A percentile compares a stretch with the other conserved stretches of the same genome.
Conservation (phyloP, 345 rosid genomes). For the Alliaria petiolata region DNA sequence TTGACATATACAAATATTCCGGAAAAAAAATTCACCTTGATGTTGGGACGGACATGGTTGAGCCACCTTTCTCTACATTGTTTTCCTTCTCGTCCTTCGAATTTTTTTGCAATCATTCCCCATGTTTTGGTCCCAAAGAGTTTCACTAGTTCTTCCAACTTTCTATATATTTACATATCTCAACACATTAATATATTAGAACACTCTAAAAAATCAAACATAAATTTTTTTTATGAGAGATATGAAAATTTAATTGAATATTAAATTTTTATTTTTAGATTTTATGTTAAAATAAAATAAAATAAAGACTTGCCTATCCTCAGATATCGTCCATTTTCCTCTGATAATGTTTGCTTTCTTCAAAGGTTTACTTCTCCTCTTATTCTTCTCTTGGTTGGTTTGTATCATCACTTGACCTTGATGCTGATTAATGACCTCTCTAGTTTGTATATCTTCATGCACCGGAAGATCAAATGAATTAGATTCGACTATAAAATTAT, state of each 20-base stretch:
- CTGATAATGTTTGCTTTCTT: background rate
- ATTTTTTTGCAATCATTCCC: constrained; percentile 53
- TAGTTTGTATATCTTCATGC: background rate
- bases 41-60: constrained; percentile 69
- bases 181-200: background rate
- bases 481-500: background rate
- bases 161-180: constrained; percentile 29
- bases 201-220: background rate
- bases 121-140: constrained; percentile 57
- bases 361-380: background rate
- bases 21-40: constrained; percentile 44
- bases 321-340: background rate
- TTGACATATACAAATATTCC: background rate
- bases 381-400: background rate
- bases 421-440: background rate
- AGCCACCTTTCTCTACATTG: constrained; percentile 93
- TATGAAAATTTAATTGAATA: background rate
- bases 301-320: background rate
- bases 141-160: constrained; percentile 47
- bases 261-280: background rate
- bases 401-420: background rate
- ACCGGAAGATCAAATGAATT: background rate
- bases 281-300: background rate
- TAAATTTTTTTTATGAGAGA: background rate
- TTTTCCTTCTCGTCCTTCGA: constrained; percentile 66